phyloP scores from a whole-genome alignment of 768 basidiomycete genomes.

The Psilocybe cubensis region DNA sequence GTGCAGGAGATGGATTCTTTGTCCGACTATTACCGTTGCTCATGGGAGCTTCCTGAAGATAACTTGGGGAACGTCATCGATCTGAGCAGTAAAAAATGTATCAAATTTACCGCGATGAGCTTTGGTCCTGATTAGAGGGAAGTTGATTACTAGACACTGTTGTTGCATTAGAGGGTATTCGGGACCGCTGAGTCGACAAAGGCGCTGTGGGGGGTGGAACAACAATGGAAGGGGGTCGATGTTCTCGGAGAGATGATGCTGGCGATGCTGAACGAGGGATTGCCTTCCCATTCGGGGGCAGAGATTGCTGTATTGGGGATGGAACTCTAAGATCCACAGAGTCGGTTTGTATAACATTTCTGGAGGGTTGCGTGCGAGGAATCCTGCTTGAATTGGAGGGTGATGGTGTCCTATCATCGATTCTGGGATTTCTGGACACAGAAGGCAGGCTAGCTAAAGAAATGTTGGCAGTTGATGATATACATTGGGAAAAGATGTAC shows the following conservation, averaged over 20 bases:
- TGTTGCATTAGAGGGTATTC: slow-evolving; percentile 50
- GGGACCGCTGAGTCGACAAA: slow-evolving; percentile 30
- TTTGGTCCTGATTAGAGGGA: slow-evolving; percentile 25
- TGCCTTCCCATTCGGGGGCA: slow-evolving; percentile 14
- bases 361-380: slow-evolving; percentile 14
- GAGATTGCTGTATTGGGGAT: slow-evolving; percentile 15
- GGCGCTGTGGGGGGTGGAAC: slow-evolving; percentile 32
- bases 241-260: slow-evolving; percentile 23
- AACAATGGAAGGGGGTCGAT: slow-evolving; percentile 37
- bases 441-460: background rate
- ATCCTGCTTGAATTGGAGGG: slow-evolving; percentile 9
- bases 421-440: slow-evolving; percentile 16
- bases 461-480: background rate
- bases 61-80: slow-evolving; percentile 21
- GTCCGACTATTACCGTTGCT: slow-evolving; percentile 11
- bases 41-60: slow-evolving; percentile 11
- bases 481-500: slow-evolving; percentile 9
- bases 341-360: slow-evolving; percentile 15
- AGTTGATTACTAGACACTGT: slow-evolving; percentile 38
- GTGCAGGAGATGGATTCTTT: slow-evolving; percentile 19
- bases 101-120: slow-evolving; percentile 19
- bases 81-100: background rate
- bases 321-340: slow-evolving; percentile 12
- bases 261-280: slow-evolving; percentile 25
- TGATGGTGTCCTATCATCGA: slow-evolving; percentile 16